Conservation (phyloP, 352 stramenopile genomes). For the Phytophthora litchii region DNA sequence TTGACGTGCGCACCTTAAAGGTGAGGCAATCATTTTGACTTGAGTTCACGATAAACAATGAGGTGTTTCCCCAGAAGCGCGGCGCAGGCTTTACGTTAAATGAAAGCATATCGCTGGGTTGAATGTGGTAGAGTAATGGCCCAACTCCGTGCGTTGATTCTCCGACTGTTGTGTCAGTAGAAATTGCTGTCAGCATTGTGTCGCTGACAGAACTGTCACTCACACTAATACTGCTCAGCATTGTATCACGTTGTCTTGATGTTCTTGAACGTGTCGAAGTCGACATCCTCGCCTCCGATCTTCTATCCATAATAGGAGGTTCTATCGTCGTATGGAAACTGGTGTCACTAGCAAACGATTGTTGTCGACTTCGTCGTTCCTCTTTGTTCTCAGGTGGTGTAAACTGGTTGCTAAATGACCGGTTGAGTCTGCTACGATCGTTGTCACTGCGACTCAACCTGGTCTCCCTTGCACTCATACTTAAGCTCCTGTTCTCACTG, state of each 20-base stretch:
- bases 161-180: constrained; percentile 12
- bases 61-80: constrained; percentile 40
- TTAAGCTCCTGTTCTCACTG: constrained; percentile 25
- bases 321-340: constrained; percentile 39
- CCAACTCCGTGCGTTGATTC: constrained; percentile 15
- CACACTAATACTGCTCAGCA: constrained; percentile 30
- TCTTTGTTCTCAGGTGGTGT: constrained; percentile 18
- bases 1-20: constrained; percentile 85
- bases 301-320: constrained; percentile 5
- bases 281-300: constrained; percentile 16
- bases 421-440: constrained; percentile 4
- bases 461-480: constrained; percentile 24
- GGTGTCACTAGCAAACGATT: constrained; percentile 30
- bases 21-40: constrained; percentile 54
- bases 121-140: constrained; percentile 46
- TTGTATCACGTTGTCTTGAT: constrained; percentile 16
- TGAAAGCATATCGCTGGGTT: constrained; percentile 47
- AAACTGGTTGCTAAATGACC: constrained; percentile 30
- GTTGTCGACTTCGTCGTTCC: constrained; percentile 13
- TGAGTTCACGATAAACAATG: constrained; percentile 70
- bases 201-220: constrained; percentile 30
- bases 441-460: constrained; percentile 23
- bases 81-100: constrained; percentile 47
- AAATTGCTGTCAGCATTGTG: constrained; percentile 36
- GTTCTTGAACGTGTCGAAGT: constrained; percentile 4